Percentiles rank a stretch among this genome's conserved stretches.
phyloP scores from a whole-genome alignment of 768 basidiomycete genomes.

The Crepidotus variabilis region DNA sequence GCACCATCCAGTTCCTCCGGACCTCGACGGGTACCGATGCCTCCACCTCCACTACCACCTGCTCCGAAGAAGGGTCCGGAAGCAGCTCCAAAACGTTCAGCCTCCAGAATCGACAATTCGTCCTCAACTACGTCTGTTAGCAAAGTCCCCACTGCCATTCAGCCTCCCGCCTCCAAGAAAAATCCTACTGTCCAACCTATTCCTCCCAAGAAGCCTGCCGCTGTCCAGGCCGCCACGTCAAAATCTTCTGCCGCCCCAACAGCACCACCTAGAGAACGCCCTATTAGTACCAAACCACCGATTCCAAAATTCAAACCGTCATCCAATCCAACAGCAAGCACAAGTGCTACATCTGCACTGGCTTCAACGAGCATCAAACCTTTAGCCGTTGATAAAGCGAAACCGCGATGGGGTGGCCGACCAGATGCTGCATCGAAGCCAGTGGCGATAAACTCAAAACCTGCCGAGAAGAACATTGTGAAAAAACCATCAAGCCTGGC shows the following conservation, averaged over 20 bases:
- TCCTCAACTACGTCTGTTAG: slow-evolving; percentile 5
- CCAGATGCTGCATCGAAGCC: slow-evolving; percentile 12
- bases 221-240: neutral
- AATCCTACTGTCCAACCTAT: neutral
- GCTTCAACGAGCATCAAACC: slow-evolving; percentile 9
- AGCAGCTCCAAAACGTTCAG: slow-evolving; percentile 9
- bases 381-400: slow-evolving; percentile 14
- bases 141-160: slow-evolving; percentile 7
- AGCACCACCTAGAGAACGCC: slow-evolving; percentile 1
- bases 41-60: slow-evolving; percentile 15
- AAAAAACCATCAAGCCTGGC: slow-evolving; percentile 17
- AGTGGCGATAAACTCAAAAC: slow-evolving; percentile 6
- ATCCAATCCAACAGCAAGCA: neutral
- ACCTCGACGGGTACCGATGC: slow-evolving; percentile 23
- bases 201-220: neutral
- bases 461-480: slow-evolving; percentile 6
- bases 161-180: slow-evolving; percentile 16
- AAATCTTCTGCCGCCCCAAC: slow-evolving; percentile 3
- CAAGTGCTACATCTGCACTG: neutral
- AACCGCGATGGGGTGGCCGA: slow-evolving; percentile 22
- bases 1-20: slow-evolving; percentile 14
- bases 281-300: slow-evolving; percentile 6
- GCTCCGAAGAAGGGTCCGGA: slow-evolving; percentile 14
- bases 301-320: slow-evolving; percentile 10
- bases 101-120: slow-evolving; percentile 12